Evolutionary conservation across 2,329 filamentous ascomycete species (phyloP).

Genomic region (Kalaharituber pfeilii): DNA sequence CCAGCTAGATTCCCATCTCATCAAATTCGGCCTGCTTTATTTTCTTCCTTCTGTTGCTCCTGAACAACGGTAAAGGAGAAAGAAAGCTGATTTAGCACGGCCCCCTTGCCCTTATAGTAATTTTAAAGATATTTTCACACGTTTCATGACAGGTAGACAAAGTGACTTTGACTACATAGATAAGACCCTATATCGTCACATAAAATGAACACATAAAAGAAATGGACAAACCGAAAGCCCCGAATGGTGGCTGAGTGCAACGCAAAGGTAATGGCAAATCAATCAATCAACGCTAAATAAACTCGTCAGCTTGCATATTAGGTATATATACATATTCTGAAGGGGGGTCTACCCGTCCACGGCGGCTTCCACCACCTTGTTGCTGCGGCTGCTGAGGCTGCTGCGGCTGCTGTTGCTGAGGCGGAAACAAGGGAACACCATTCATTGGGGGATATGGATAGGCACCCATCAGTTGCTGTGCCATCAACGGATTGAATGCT

Average conservation of each 20-base stretch:
- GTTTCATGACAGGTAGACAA: no score
- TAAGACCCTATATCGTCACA: neutral
- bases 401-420: slow-evolving; percentile 13
- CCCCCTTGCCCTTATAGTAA: neutral
- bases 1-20: no score
- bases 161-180: neutral
- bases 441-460: slow-evolving; percentile 21
- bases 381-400: slow-evolving; percentile 9
- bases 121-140: neutral
- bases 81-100: no score
- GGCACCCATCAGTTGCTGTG: slow-evolving; percentile 20
- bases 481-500: slow-evolving; percentile 20
- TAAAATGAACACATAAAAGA: neutral
- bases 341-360: neutral
- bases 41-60: no score
- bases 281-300: slow-evolving; percentile 1
- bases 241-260: neutral
- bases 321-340: neutral
- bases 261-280: neutral
- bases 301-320: neutral
- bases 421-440: slow-evolving; percentile 19
- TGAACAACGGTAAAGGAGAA: no score
- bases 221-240: neutral
- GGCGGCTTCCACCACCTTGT: neutral
- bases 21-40: no score